Percentiles rank a stretch among this genome's conserved stretches.
phyloP scores from a whole-genome alignment of 2,329 filamentous ascomycete genomes.

The Thyridium curvatum region DNA sequence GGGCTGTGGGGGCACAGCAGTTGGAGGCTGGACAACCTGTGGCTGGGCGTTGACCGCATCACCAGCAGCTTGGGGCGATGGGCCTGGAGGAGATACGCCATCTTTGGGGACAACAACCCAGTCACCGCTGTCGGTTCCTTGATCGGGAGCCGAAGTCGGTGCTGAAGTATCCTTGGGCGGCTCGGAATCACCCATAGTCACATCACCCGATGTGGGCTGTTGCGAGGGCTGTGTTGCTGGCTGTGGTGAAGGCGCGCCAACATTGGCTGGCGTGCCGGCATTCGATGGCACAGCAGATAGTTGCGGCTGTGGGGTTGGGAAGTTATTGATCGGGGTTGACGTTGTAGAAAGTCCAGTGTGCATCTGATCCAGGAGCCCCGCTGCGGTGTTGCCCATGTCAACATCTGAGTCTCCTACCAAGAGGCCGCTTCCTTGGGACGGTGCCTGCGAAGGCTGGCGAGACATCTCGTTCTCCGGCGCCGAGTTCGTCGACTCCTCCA shows the following conservation, averaged over 20 bases:
- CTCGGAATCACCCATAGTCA: conserved; percentile 45
- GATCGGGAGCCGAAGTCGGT: conserved; percentile 36
- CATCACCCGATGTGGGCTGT: conserved; percentile 20
- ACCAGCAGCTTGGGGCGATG: conserved; percentile 1
- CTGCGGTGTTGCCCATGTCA: conserved; percentile 59
- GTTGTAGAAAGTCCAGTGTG: conserved; percentile 54
- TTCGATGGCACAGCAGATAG: conserved; percentile 50
- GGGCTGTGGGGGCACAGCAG: conserved; percentile 12
- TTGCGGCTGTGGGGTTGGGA: conserved; percentile 54
- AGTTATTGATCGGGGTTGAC: conserved; percentile 54
- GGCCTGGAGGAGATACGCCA: conserved; percentile 30
- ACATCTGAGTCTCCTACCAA: conserved; percentile 55
- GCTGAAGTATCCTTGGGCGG: conserved; percentile 23
- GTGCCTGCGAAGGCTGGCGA: conserved; percentile 47
- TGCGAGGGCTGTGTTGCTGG: conserved; percentile 19
- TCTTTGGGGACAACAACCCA: conserved; percentile 72
- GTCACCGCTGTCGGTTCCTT: conserved; percentile 52
- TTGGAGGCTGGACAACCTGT: conserved; percentile 1
- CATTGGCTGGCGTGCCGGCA: conserved; percentile 48
- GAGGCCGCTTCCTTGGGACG: conserved; percentile 49
- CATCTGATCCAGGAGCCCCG: conserved; percentile 63
- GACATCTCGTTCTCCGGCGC: conserved; percentile 29
- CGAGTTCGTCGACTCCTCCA: conserved; percentile 11
- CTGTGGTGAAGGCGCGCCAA: conserved; percentile 39
- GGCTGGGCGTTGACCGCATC: background rate